Percentiles rank a stretch among this genome's conserved stretches.
These are phyloP conservation scores for Symbiodinium natans DNA, from an alignment of 73 alveolate species.

Conservation along the genomic window DNA sequence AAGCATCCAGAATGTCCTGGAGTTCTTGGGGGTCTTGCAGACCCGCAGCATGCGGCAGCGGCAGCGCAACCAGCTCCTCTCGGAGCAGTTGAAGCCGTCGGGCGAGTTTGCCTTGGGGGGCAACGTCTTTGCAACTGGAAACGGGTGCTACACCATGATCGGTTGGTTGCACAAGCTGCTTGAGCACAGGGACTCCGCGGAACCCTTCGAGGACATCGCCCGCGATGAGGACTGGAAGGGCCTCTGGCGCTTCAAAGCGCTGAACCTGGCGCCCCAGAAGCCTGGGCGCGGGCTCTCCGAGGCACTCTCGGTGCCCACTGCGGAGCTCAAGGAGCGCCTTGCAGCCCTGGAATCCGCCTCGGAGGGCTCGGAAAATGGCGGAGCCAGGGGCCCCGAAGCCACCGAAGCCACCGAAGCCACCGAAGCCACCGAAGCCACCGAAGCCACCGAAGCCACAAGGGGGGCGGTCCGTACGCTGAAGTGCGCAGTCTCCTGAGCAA, in stretches of 20 bases:
- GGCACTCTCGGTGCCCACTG: neutral
- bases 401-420: too few relatives aligned
- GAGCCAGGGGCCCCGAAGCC: too few relatives aligned
- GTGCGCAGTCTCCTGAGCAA: too few relatives aligned
- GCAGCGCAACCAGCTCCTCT: conserved; percentile 13
- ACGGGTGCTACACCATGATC: conserved; percentile 56
- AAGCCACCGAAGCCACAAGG: too few relatives aligned
- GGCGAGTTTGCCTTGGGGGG: conserved; percentile 43
- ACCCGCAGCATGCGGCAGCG: neutral
- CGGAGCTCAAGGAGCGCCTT: too few relatives aligned
- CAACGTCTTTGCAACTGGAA: neutral
- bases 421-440: too few relatives aligned
- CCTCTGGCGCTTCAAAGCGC: neutral
- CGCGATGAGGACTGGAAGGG: neutral
- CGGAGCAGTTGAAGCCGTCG: conserved; percentile 57
- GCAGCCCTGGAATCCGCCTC: too few relatives aligned
- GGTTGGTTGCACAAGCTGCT: conserved; percentile 42
- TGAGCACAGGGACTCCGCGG: neutral
- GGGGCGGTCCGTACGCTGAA: too few relatives aligned
- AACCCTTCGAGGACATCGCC: neutral
- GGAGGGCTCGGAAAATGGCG: too few relatives aligned
- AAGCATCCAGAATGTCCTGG: neutral
- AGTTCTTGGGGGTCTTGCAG: conserved; percentile 22
- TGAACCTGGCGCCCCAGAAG: neutral
- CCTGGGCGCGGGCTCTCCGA: neutral